Evolutionary conservation across 352 stramenopile species (phyloP), one percentile per base, ranked within the genome.

Genomic region (Saprolegnia diclina): DNA sequence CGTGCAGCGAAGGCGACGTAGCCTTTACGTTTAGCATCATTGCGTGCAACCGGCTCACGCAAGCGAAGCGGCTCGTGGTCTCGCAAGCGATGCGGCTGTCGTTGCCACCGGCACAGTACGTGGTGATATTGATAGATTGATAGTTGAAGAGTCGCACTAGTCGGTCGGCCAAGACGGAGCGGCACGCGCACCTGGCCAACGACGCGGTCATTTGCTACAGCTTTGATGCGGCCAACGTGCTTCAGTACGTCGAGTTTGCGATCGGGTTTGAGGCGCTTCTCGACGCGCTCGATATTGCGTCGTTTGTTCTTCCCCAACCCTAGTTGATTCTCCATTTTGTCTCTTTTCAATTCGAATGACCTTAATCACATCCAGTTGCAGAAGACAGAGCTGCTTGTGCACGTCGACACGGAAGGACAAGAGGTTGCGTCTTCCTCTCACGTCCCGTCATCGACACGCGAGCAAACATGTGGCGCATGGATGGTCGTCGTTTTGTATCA

Each of bases 241-340:
- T 94, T 7, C 85, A 94, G 67, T 93, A 94, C 74, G 74, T 94
- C 56, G 87, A 94, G 74, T 93, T 92, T 67, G 87, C 87, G 10
- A 92, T 94, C 64, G 85, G 87, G 19, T 94, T 92, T 67, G 87
- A 94, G 59, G 73, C 83, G 26, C 77, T 94, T n/a, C 81, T 94
- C 74, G 80, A 94, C 56, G 73, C 79, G 9, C 74, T 94, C 21
- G 85, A 77, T 24, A 72, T 94, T 21, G 76, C 75, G 0, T 42
- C 75, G 4, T 93, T 94, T 45, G 77, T 94, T 1, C 22, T 37
- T 9, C 18, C 22, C 29, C 18, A 40, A 9, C 3, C 16, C 4
- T 24, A 16, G 13, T 16, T 16, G 32, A 57, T 57, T 38, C 22
- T 16, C 32, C 52, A 38, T 57, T 38, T 38, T 57, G 18, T 52